phyloP scores from a whole-genome alignment of 306 rosid genomes.

The Malus orientalis region DNA sequence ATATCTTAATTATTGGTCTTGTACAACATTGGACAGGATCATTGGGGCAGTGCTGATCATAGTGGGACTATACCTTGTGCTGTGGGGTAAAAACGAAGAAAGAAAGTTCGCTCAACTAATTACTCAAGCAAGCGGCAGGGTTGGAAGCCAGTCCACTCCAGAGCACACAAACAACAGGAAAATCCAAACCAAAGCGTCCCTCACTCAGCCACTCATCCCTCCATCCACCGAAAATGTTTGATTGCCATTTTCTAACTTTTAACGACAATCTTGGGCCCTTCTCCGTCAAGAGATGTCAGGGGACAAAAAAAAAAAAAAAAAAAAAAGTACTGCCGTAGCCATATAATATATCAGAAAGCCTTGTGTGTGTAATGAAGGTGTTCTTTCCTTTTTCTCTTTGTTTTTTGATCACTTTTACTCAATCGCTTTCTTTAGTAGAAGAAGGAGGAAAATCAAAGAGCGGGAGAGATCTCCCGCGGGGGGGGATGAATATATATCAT shows the following conservation, averaged over 20 bases:
- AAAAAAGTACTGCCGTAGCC: conserved; percentile 15
- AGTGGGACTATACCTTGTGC: conserved; percentile 67
- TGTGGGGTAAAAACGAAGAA: conserved; percentile 93
- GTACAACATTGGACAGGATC: conserved; percentile 40
- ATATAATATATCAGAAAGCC: conserved; percentile 42
- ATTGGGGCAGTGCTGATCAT: conserved; percentile 86
- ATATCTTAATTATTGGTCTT: background rate
- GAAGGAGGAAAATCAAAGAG: conserved; percentile 12
- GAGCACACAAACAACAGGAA: conserved; percentile 50
- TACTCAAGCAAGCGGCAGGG: conserved; percentile 26
- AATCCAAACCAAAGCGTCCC: conserved; percentile 50
- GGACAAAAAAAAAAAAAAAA: background rate
- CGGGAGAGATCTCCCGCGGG: conserved; percentile 1
- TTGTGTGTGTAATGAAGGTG: conserved; percentile 41
- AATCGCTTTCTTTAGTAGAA: conserved; percentile 34
- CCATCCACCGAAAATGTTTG: conserved; percentile 77
- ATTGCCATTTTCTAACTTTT: conserved; percentile 25
- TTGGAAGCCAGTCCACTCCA: conserved; percentile 32
- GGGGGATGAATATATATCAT: conserved; percentile 45
- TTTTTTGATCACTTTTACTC: conserved; percentile 8
- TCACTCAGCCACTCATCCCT: conserved; percentile 78
- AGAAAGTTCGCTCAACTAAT: conserved; percentile 47
- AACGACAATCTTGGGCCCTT: conserved; percentile 15
- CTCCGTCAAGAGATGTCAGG: conserved; percentile 5
- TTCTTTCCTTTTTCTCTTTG: background rate